phyloP scores from a whole-genome alignment of 2,329 filamentous ascomycete species.

The Hypoxylon sp. region DNA sequence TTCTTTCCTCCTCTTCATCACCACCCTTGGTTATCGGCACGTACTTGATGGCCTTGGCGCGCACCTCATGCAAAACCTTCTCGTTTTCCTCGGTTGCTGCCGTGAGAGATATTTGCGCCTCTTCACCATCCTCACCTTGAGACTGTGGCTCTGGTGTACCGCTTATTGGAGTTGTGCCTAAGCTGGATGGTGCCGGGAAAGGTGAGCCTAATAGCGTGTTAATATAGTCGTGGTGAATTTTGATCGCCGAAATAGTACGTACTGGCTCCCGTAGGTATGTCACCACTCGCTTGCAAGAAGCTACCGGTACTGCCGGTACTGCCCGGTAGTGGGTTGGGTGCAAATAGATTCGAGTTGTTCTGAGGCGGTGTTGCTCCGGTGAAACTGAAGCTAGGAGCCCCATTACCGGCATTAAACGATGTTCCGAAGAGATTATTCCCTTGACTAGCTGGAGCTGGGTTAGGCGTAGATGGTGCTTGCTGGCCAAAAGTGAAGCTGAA shows the following conservation, averaged over 20 bases:
- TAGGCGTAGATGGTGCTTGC: constrained; percentile 48
- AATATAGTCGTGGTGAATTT: constrained; percentile 19
- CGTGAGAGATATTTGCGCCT: constrained; percentile 78
- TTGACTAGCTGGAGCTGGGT: constrained; percentile 45
- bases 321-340: constrained; percentile 43
- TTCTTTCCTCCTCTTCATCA: constrained; percentile 64
- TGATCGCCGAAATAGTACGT: constrained; percentile 49
- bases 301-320: constrained; percentile 46
- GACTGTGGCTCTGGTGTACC: constrained; percentile 71
- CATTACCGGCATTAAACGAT: constrained; percentile 50
- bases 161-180: constrained; percentile 72
- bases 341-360: constrained; percentile 48
- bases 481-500: constrained; percentile 51
- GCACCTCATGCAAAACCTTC: constrained; percentile 77
- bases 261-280: constrained; percentile 61
- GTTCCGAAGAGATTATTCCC: constrained; percentile 47
- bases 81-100: constrained; percentile 81
- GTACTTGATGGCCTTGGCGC: constrained; percentile 78
- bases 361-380: constrained; percentile 52
- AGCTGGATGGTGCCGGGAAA: constrained; percentile 71
- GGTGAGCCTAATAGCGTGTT: constrained; percentile 49
- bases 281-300: constrained; percentile 53
- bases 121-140: constrained; percentile 62
- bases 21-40: constrained; percentile 61
- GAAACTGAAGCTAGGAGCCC: constrained; percentile 58